Base-by-base conservation (phyloP, 2,329 filamentous ascomycete species). In the Cercospora sp. region DNA sequence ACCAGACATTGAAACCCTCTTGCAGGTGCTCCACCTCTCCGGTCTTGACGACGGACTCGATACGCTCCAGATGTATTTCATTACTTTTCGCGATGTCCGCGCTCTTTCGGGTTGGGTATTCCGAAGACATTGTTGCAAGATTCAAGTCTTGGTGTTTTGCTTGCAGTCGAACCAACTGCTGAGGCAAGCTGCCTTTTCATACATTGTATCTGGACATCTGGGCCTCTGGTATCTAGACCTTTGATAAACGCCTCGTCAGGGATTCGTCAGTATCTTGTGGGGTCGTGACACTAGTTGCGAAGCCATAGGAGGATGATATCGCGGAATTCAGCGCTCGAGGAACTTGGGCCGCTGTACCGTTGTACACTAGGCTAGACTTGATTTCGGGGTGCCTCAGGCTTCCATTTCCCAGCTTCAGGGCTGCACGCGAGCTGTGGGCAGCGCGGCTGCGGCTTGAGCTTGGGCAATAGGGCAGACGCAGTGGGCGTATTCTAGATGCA, bases 1-100 rank as follows among this genome's bases (percentile, higher is more conserved):
- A 82, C 72, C 80, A 81, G 1, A 85, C 70, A 61, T 63, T 68
- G 60, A 69, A 69, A 7, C 65, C 65, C 65, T 69, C 63, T 10
- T 60, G 63, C 26, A 68, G 40, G 58, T 68, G 65, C 59, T 69
- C 65, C 8, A 65, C 62, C 36, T 65, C 62, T 28, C 68, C 68
- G 9, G 62, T 33, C 42, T 69, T 69, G 36, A 68, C 59, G 10
- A 61, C 60, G 36, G 68, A 69, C 20, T 58, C 23, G 33, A 68
- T 58, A n/a, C 62, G 65, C 59, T 69, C 65, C 57, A 68, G 40
- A 13, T 65, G 62, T 9, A 66, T 63, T 7, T 66, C 63, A 5
- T 33, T 51, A 26, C 57, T 20, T 48, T 64, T 69, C n/a, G 45
- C 28, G n/a, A 62, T n/a, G 31, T 55, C 36, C 6, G 64, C 33